Base-by-base conservation (phyloP, 345 rosid genomes). In the Brassica carinata region DNA sequence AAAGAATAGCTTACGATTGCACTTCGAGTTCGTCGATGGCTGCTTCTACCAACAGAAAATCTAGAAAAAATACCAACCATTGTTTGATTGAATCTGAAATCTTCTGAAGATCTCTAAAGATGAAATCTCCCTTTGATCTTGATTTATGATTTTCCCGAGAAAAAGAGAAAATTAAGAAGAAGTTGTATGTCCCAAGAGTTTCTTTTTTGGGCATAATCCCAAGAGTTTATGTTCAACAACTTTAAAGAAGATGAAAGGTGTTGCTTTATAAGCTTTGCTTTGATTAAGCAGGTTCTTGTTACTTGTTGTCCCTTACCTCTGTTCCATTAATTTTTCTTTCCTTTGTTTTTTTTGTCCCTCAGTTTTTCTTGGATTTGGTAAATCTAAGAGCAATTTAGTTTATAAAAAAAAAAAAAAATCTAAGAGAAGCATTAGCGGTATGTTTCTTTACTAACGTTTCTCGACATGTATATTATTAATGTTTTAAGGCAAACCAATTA, bases 61-160 rank as follows among this genome's bases (percentile, higher is more conserved):
- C 92, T 92, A 4, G 98, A 89, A 85, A 92, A 94, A 77, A 94
- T 74, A 82, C 98, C 95, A 84, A 94, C 98, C 98, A 92, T 94
- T 40, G 55, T 72, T 45, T 73, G 53, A 72, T 66, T 57, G 51
- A 72, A 64, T 72, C 71, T 64, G 62, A 78, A 69, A 40, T 5
- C 34, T 45, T 66, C 38, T 34, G 0, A 7, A 34, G 11, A 55
- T n/a, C 72, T 69, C 1, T 53, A 26, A 59, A 58, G 69, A 69
- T 29, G 38, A 76, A 75, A 53, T 51, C 71, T 29, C 2, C 27
- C 27, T 76, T 62, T 58, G 80, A 57, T 72, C 23, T 67, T 67
- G 69, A 79, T 66, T 67, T 57, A 38, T 7, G 33, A 18, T 0
- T 29, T 36, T 36, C 9, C 43, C 55, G 8, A 74, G 76, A 36